A percentile compares a stretch with the other conserved stretches of the same genome.
phyloP scores from a whole-genome alignment of 192 early-diverging fungal genomes.

The Podila epigama region DNA sequence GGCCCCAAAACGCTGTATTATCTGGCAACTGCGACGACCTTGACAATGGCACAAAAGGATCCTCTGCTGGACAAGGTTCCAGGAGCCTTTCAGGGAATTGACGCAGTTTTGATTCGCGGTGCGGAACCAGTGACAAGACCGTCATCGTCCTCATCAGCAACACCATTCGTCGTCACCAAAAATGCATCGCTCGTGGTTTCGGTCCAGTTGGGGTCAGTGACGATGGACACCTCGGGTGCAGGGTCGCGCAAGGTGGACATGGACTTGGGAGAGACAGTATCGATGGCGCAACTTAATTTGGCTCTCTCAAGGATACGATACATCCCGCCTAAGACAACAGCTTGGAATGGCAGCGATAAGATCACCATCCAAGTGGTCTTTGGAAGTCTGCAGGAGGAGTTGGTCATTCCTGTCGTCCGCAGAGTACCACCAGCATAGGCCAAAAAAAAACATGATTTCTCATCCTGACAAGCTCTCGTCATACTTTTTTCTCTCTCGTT shows the following conservation, averaged over 20 bases:
- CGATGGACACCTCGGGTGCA: slow-evolving; percentile 5
- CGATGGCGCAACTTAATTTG: slow-evolving; percentile 42
- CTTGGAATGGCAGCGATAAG: slow-evolving; percentile 9
- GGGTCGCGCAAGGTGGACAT: slow-evolving; percentile 24
- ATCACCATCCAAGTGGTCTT: slow-evolving; percentile 29
- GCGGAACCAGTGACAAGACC: neutral
- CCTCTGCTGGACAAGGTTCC: slow-evolving; percentile 28
- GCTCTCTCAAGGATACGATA: slow-evolving; percentile 43
- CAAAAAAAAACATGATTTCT: neutral
- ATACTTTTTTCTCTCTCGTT: neutral
- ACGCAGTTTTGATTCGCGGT: slow-evolving; percentile 59
- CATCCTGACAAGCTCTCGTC: neutral
- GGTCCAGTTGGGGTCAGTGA: slow-evolving; percentile 14
- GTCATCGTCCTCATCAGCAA: neutral
- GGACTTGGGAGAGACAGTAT: slow-evolving; percentile 28
- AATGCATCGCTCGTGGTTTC: slow-evolving; percentile 15
- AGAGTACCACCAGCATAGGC: neutral
- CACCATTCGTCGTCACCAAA: slow-evolving; percentile 1
- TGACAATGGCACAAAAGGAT: slow-evolving; percentile 1
- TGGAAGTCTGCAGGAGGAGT: slow-evolving; percentile 23
- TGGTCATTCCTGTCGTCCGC: slow-evolving; percentile 36
- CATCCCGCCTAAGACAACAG: slow-evolving; percentile 3
- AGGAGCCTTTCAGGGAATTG: slow-evolving; percentile 57
- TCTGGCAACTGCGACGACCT: neutral
- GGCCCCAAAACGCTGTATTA: slow-evolving; percentile 17